phyloP scores from a whole-genome alignment of 306 rosid genomes.

The Cucurbita maxima region DNA sequence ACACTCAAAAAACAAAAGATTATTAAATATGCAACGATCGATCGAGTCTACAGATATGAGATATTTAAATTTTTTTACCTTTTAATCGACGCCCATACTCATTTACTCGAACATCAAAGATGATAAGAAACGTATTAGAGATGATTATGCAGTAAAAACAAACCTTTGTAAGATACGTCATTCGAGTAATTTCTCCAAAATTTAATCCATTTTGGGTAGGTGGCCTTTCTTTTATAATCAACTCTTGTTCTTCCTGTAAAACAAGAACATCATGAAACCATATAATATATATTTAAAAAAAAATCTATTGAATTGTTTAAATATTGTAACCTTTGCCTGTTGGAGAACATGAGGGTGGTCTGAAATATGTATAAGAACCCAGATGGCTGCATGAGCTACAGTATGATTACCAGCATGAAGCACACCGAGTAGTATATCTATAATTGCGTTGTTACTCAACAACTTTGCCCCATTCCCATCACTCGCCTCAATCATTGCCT shows the following conservation, averaged over 20 bases:
- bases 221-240: constrained; percentile 10
- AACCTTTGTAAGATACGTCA: constrained; percentile 9
- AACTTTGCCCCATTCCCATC: constrained; percentile 10
- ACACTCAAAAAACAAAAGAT: too few relatives aligned
- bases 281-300: too few relatives aligned
- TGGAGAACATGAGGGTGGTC: neutral
- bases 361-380: neutral
- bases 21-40: too few relatives aligned
- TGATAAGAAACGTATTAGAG: too few relatives aligned
- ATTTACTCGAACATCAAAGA: too few relatives aligned
- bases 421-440: neutral
- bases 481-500: neutral
- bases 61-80: too few relatives aligned
- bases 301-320: too few relatives aligned
- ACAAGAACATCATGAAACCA: too few relatives aligned
- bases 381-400: neutral
- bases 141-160: neutral
- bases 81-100: too few relatives aligned
- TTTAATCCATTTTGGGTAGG: constrained; percentile 7
- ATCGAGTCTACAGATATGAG: too few relatives aligned
- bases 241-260: constrained; percentile 17
- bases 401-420: constrained; percentile 11
- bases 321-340: constrained; percentile 1
- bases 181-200: constrained; percentile 11
- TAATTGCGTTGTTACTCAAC: constrained; percentile 3